These are phyloP conservation scores for Leccinum aurantiacum DNA, from an alignment of 768 basidiomycete species.

Conservation along the genomic window DNA sequence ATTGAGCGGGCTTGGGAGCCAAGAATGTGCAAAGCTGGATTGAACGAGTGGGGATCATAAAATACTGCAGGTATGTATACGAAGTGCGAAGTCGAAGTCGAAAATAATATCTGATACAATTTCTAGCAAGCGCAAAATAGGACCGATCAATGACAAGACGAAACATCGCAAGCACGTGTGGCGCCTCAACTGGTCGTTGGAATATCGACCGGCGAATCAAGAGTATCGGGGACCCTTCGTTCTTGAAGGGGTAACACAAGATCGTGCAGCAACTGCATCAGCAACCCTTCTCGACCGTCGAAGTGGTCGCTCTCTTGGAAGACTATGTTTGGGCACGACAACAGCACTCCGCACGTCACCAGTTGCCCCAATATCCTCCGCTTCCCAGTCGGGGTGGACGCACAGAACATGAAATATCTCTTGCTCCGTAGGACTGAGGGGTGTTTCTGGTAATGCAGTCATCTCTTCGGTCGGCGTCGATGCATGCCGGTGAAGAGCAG, in stretches of 20 bases:
- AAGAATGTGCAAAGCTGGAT: slow-evolving; percentile 6
- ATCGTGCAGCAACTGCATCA: slow-evolving; percentile 51
- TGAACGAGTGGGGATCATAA: slow-evolving; percentile 27
- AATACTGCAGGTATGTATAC: slow-evolving; percentile 31
- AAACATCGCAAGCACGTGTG: slow-evolving; percentile 1
- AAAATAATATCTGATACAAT: slow-evolving; percentile 22
- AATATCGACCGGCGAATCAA: slow-evolving; percentile 13
- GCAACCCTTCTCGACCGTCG: slow-evolving; percentile 68
- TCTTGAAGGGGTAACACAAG: slow-evolving; percentile 40
- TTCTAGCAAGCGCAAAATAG: slow-evolving; percentile 25
- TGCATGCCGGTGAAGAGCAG: slow-evolving; percentile 25
- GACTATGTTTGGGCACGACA: not conserved
- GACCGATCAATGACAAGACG: slow-evolving; percentile 3
- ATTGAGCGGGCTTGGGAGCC: slow-evolving; percentile 21
- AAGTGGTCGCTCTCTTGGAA: slow-evolving; percentile 14
- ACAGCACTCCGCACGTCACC: slow-evolving; percentile 16
- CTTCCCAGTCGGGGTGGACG: slow-evolving; percentile 52
- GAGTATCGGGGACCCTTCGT: slow-evolving; percentile 28
- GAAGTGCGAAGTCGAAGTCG: slow-evolving; percentile 15
- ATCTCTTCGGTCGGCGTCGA: slow-evolving; percentile 14
- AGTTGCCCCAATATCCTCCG: slow-evolving; percentile 32
- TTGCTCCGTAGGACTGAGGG: slow-evolving; percentile 68
- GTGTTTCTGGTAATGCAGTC: slow-evolving; percentile 32
- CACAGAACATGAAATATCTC: slow-evolving; percentile 70
- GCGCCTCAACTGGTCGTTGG: not conserved